Evolutionary conservation across 2,329 filamentous ascomycete species (phyloP), one percentile per base, ranked within the genome.

Genomic region (Pyricularia sp.): DNA sequence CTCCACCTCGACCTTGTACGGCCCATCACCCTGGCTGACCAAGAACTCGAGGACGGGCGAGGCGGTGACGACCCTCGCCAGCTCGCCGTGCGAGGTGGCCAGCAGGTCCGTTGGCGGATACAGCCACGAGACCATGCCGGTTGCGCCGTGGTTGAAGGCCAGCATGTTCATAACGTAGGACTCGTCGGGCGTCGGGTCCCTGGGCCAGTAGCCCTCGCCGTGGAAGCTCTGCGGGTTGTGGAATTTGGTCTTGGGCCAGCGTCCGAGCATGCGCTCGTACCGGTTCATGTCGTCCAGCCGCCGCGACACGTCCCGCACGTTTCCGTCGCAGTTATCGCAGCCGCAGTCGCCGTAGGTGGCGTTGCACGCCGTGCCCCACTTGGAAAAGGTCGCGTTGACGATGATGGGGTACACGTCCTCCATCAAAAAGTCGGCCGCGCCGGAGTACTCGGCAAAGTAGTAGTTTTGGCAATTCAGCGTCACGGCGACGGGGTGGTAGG

Each of bases 391-490:
- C 4, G 81, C 77, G 76, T 88, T 87, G 71, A 85, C 83, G 33
- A 81, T 85, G 70, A 90, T 81, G 0, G 87, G 86, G 74, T 89
- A 90, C 0, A 82, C 81, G 72, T 89, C 87, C 33, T 82, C 81
- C 79, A 89, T 85, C 71, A 90, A 76, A 71, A 89, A 83, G 73
- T 89, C 87, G 4, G 84, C 82, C 23, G 84, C 85, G 2, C 77
- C 74, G 0, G 82, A 78, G 77, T 90, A 89, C 14, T 83, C 76
- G 2, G 77, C 76, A 74, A 86, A 89, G 76, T 88, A 83, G 77
- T 86, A 89, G 76, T 89, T 84, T 68, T 83, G 81, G 79, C 87
- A 89, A 77, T 89, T 89, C 64, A 90, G 81, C 1, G 83, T 84
- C 4, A 88, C 78, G 1, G 83, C 83, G 1, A 87, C 82, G 0